Evolutionary conservation across 169 alveolate species (phyloP).

Genomic region (Perkinsus chesapeaki): DNA sequence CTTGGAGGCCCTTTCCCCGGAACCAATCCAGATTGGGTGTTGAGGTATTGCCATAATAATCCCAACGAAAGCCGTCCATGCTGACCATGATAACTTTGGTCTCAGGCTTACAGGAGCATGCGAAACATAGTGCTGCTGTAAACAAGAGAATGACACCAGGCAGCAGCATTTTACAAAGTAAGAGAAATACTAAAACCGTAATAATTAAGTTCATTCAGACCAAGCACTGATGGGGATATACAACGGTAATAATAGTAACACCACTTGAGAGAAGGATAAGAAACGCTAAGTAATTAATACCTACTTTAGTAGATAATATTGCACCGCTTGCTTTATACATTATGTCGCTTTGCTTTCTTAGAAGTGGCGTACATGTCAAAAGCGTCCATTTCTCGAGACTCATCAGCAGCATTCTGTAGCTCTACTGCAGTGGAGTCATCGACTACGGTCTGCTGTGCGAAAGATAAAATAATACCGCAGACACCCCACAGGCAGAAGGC

Average conservation of each 20-base stretch:
- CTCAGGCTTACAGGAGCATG: too few relatives aligned
- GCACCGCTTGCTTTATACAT: background rate
- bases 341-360: background rate
- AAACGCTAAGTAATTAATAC: too few relatives aligned
- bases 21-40: background rate
- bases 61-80: background rate
- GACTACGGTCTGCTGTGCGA: background rate
- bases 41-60: background rate
- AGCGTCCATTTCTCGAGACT: background rate
- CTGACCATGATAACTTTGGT: background rate
- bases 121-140: too few relatives aligned
- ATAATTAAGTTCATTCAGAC: too few relatives aligned
- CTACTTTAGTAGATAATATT: too few relatives aligned
- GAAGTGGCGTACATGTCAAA: background rate
- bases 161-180: too few relatives aligned
- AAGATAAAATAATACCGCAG: background rate
- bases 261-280: too few relatives aligned
- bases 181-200: too few relatives aligned
- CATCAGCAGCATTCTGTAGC: background rate
- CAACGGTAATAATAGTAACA: too few relatives aligned
- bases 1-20: background rate
- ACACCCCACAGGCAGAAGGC: constrained; percentile 8
- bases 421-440: background rate
- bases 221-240: too few relatives aligned
- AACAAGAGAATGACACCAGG: too few relatives aligned